Evolutionary conservation across 345 rosid genomes (phyloP).

Genomic region (Brassica nigra): DNA sequence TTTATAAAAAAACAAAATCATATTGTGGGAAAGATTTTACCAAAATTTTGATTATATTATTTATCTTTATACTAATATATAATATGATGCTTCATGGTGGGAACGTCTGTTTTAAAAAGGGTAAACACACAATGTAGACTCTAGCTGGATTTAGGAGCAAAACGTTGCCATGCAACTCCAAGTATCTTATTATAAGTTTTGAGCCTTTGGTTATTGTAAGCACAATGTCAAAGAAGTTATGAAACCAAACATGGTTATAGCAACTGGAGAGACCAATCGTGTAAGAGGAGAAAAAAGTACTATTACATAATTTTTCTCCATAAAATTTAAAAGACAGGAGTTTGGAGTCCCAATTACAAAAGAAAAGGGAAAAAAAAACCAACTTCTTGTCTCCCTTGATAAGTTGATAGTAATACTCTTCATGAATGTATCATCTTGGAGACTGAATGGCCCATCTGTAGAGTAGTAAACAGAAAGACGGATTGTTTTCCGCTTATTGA

Average conservation of each 20-base stretch:
- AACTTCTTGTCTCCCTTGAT: constrained; percentile 37
- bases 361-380: background rate
- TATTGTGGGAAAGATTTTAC: too few relatives aligned
- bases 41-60: too few relatives aligned
- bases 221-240: background rate
- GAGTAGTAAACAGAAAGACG: constrained; percentile 29
- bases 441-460: constrained; percentile 79
- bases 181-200: background rate
- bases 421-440: constrained; percentile 64
- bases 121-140: too few relatives aligned
- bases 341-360: constrained; percentile 19
- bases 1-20: too few relatives aligned
- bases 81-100: too few relatives aligned
- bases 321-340: constrained; percentile 14
- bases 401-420: constrained; percentile 35
- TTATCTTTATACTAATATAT: too few relatives aligned
- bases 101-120: too few relatives aligned
- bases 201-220: background rate
- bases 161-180: background rate
- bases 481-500: background rate
- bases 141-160: constrained; percentile 48
- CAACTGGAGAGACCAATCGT: background rate
- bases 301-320: too few relatives aligned
- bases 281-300: constrained; percentile 5
- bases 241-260: background rate